phyloP scores from a whole-genome alignment of 176 grass and related monocot genomes.

The Carex pumila region DNA sequence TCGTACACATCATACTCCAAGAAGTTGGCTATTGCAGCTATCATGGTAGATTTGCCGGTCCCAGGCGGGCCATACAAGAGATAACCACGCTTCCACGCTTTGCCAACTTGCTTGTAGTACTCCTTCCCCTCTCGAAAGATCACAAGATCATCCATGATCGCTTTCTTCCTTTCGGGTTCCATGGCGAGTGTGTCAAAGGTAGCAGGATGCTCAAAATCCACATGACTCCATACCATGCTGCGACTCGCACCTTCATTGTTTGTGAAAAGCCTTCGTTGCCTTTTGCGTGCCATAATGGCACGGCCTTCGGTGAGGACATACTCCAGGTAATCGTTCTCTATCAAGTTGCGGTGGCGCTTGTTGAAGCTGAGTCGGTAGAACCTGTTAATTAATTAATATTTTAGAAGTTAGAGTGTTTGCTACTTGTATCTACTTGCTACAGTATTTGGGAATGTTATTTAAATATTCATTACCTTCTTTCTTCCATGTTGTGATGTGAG shows the following conservation, averaged over 20 bases:
- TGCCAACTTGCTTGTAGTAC: constrained; percentile 25
- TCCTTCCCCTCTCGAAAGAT: constrained; percentile 18
- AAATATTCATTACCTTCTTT: not conserved
- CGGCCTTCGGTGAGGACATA: constrained; percentile 6
- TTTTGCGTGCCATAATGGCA: not conserved
- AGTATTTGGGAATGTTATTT: no score
- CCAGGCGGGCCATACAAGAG: constrained; percentile 24
- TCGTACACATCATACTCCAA: constrained; percentile 25
- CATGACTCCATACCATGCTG: constrained; percentile 12
- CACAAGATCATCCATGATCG: not conserved
- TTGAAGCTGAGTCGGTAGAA: constrained; percentile 21
- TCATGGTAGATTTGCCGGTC: constrained; percentile 31
- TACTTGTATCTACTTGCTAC: not conserved
- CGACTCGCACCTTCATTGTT: not conserved
- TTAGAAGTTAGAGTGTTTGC: not conserved
- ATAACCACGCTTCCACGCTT: constrained; percentile 31
- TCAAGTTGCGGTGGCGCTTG: not conserved
- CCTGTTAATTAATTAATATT: not conserved
- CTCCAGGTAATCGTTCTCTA: not conserved
- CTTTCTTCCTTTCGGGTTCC: constrained; percentile 15
- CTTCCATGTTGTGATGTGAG: not conserved
- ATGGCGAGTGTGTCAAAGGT: constrained; percentile 28
- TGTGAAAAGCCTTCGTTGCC: constrained; percentile 12
- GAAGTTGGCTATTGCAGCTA: constrained; percentile 21
- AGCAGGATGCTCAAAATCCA: constrained; percentile 26